Evolutionary conservation across 306 rosid genomes (phyloP).

Genomic region (Luffa aegyptiaca): DNA sequence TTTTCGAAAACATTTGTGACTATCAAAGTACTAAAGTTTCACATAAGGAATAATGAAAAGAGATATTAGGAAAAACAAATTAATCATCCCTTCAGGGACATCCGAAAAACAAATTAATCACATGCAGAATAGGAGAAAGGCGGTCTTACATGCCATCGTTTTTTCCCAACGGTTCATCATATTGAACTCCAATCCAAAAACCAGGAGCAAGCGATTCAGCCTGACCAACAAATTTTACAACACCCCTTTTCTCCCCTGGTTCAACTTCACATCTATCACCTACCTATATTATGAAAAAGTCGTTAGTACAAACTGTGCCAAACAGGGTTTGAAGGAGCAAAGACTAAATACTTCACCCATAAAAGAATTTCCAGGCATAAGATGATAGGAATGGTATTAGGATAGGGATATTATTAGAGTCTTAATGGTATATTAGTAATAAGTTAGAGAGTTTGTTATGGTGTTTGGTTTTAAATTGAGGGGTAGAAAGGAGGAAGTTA

Average conservation of each 20-base stretch:
- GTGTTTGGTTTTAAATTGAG: no score
- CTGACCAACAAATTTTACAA: slow-evolving; percentile 57
- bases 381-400: not conserved
- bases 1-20: not conserved
- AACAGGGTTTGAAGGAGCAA: not conserved
- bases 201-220: slow-evolving; percentile 85
- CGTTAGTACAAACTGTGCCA: not conserved
- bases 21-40: not conserved
- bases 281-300: slow-evolving; percentile 33
- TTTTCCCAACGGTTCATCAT: slow-evolving; percentile 95
- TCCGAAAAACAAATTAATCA: not conserved
- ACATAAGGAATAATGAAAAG: not conserved
- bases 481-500: no score
- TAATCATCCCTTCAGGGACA: not conserved
- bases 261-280: slow-evolving; percentile 96
- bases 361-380: not conserved
- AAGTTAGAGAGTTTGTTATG: no score
- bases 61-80: not conserved
- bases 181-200: slow-evolving; percentile 90
- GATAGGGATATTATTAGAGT: no score
- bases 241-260: slow-evolving; percentile 78
- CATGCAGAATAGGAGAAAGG: not conserved
- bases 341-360: not conserved
- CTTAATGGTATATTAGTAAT: no score
- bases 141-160: slow-evolving; percentile 83